These are phyloP conservation scores for Triadica sebifera DNA, from an alignment of 345 rosid genomes.

Conservation along the genomic window DNA sequence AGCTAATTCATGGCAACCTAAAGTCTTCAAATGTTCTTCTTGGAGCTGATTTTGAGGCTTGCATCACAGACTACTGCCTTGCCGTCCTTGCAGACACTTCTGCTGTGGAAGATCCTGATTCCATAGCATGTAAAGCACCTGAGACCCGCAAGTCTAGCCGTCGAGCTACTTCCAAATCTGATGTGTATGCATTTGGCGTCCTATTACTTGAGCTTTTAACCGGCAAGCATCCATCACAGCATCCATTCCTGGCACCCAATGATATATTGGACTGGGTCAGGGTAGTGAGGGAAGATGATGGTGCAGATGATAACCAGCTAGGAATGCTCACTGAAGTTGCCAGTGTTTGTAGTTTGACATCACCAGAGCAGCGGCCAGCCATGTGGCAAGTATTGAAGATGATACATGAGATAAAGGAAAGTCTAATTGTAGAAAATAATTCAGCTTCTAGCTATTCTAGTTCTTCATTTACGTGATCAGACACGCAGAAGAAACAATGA, in stretches of 20 bases:
- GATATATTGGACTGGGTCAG: slow-evolving; percentile 87
- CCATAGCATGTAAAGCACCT: slow-evolving; percentile 66
- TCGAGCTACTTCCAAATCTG: slow-evolving; percentile 61
- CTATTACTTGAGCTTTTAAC: slow-evolving; percentile 79
- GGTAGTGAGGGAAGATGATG: slow-evolving; percentile 60
- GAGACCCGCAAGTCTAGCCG: slow-evolving; percentile 69
- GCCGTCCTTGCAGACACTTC: slow-evolving; percentile 60
- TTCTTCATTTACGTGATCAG: not conserved
- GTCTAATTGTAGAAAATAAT: slow-evolving; percentile 40
- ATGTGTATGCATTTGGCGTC: slow-evolving; percentile 84
- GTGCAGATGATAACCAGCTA: slow-evolving; percentile 52
- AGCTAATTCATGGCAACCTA: slow-evolving; percentile 79
- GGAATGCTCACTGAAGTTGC: slow-evolving; percentile 88
- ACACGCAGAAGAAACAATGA: not conserved
- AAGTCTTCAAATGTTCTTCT: slow-evolving; percentile 86
- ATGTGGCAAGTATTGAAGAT: slow-evolving; percentile 87
- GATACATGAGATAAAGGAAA: slow-evolving; percentile 84
- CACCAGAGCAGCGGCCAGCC: slow-evolving; percentile 85
- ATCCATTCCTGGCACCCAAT: slow-evolving; percentile 68
- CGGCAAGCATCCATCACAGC: slow-evolving; percentile 72
- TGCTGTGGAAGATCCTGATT: slow-evolving; percentile 61
- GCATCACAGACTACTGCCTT: slow-evolving; percentile 82
- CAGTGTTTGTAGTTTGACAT: slow-evolving; percentile 69
- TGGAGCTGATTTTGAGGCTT: slow-evolving; percentile 88
- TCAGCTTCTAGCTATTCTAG: slow-evolving; percentile 30